phyloP scores from a whole-genome alignment of 768 basidiomycete species.

The Rhodosporidiobolus sp. region DNA sequence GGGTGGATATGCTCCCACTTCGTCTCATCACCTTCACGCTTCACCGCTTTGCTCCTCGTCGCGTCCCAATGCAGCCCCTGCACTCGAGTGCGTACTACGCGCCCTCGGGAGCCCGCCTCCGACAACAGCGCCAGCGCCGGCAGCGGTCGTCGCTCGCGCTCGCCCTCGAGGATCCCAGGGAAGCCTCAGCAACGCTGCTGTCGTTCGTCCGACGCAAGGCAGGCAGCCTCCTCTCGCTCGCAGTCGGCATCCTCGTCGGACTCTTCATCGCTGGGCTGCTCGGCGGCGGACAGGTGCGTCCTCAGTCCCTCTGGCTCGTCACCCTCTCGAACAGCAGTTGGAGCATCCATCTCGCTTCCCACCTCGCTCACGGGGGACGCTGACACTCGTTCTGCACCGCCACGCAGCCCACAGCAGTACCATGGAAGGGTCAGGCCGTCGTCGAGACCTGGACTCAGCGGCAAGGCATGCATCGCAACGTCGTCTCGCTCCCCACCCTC shows the following conservation, averaged over 20 bases:
- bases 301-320: background rate
- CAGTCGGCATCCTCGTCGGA: constrained; percentile 34
- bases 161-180: constrained; percentile 16
- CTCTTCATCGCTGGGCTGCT: constrained; percentile 32
- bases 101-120: constrained; percentile 12
- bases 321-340: background rate
- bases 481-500: constrained; percentile 61
- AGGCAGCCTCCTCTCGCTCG: constrained; percentile 23
- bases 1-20: background rate
- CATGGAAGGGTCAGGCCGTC: constrained; percentile 34
- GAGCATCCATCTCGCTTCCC: background rate
- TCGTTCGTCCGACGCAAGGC: constrained; percentile 32
- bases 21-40: background rate
- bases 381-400: background rate
- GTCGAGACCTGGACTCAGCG: constrained; percentile 38
- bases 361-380: background rate
- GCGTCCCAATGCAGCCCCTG: background rate
- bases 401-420: constrained; percentile 14
- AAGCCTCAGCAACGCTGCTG: constrained; percentile 17
- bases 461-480: constrained; percentile 33
- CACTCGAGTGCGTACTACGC: constrained; percentile 14
- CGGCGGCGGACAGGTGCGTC: constrained; percentile 18
- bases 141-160: constrained; percentile 25
- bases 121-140: constrained; percentile 15
- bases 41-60: background rate